Evolutionary conservation across 352 stramenopile genomes (phyloP).

Genomic region (Phytophthora chlamydospora): DNA sequence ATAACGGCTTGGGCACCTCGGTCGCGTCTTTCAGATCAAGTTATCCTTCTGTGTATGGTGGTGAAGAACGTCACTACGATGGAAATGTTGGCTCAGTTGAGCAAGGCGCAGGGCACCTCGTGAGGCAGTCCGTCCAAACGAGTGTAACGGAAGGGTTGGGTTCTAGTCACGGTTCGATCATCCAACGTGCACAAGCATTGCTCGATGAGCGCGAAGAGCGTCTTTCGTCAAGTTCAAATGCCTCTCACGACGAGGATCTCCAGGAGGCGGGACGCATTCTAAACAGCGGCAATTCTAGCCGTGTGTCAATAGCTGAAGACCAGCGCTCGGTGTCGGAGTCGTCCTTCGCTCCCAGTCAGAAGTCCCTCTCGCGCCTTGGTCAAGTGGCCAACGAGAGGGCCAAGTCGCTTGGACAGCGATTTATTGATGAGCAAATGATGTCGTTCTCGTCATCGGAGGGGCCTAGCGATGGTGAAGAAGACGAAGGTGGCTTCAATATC

Average conservation of each 20-base stretch:
- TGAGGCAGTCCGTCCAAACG: not conserved
- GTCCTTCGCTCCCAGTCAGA: conserved; percentile 30
- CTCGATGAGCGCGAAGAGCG: conserved; percentile 1
- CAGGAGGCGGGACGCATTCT: not conserved
- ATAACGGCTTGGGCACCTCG: conserved; percentile 5
- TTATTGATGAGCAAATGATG: conserved; percentile 31
- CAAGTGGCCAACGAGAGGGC: conserved; percentile 22
- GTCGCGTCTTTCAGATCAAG: conserved; percentile 7
- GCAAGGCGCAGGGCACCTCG: not conserved
- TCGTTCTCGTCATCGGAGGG: conserved; percentile 34
- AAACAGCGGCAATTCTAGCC: not conserved
- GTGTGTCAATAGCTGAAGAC: conserved; percentile 8
- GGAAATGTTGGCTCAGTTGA: conserved; percentile 11
- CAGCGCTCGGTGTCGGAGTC: conserved; percentile 18
- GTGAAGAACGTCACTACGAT: not conserved
- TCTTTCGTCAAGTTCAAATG: conserved; percentile 4
- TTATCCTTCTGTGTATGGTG: conserved; percentile 1
- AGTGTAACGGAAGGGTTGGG: not conserved
- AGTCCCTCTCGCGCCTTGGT: conserved; percentile 23
- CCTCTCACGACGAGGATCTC: conserved; percentile 3
- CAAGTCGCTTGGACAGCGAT: conserved; percentile 24
- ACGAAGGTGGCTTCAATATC: not conserved
- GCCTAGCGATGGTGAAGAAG: conserved; percentile 14
- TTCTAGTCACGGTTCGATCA: not conserved
- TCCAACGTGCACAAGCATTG: conserved; percentile 1